Base-by-base conservation (phyloP, 2,329 filamentous ascomycete species). In the Cercospora nicotianae region DNA sequence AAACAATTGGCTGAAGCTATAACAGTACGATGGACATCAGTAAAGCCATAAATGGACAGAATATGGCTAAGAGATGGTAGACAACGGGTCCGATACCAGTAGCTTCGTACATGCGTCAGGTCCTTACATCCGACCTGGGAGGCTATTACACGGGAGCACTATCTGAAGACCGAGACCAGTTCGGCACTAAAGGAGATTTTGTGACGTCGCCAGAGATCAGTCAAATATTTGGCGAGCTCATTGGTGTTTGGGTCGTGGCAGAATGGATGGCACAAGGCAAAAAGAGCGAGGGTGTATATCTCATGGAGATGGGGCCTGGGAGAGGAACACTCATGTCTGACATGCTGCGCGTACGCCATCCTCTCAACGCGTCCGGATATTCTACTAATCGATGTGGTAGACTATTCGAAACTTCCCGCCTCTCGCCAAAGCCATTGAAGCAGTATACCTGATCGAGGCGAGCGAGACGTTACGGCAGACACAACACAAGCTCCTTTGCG, bases 31-130 rank as follows among this genome's bases (percentile, higher is more conserved):
- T 28, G 12, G 26, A 12, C 33, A 31, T 33, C 10, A 31, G 18
- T 9, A 18, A 10, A 51, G 20, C 13, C 28, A 45, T 20, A 10
- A 13, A 48, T n/a, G 16, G 23, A 48, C 31, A 61, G 48, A 6
- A 20, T 42, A 60, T 67, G 67, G 59, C 62, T 64, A 72, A 62
- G 61, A 62, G 10, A 13, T 65, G 51, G 16, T 73, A 91, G 89
- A 88, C 90, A 48, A 98, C 95, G 10, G 95, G 95, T 0, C 94
- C 95, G 3, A 89, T 98, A 30, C 92, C 95, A 0, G 87, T 99
- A 69, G 94, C 95, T 5, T 90, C 93, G 63, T 99, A 94, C 80
- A 99, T 99, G 95, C 94, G 95, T 78, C 96, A 98, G 90, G 97
- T 94, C 79, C 87, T 99, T 71, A 99, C 95, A 0, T 91, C 92